A percentile compares a stretch with the other conserved stretches of the same genome.
phyloP scores from a whole-genome alignment of 768 basidiomycete species.

The Boletus rubroflammeus region DNA sequence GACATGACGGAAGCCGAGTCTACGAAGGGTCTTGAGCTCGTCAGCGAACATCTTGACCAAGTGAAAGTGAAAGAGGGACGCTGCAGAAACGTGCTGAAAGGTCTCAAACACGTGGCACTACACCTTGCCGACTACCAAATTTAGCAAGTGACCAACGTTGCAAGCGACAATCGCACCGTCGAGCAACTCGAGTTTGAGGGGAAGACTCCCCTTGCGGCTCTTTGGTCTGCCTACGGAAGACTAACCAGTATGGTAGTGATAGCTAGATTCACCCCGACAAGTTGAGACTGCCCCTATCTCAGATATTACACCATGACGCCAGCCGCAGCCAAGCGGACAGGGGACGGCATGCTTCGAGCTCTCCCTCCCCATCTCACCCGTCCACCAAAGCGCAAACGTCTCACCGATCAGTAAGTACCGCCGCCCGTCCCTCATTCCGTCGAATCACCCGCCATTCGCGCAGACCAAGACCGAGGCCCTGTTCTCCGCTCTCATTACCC shows the following conservation, averaged over 20 bases:
- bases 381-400: slow-evolving; percentile 3
- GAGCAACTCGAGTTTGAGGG: neutral
- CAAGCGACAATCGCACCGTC: slow-evolving; percentile 2
- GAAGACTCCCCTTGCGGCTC: neutral
- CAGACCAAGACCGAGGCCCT: slow-evolving; percentile 1
- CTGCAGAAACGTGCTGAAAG: neutral
- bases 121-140: slow-evolving; percentile 3
- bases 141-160: neutral
- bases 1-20: slow-evolving; percentile 76
- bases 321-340: neutral
- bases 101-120: slow-evolving; percentile 4
- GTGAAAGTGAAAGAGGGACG: neutral
- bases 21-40: slow-evolving; percentile 66
- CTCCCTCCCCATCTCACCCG: slow-evolving; percentile 15
- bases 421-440: neutral
- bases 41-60: slow-evolving; percentile 66
- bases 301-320: neutral
- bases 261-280: neutral
- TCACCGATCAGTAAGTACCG: neutral
- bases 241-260: neutral
- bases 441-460: neutral
- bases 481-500: slow-evolving; percentile 17
- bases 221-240: neutral
- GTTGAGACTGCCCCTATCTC: neutral
- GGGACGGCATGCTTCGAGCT: slow-evolving; percentile 6